Percentiles rank a stretch among this genome's conserved stretches.
Evolutionary conservation across 1,139 yeast genomes (phyloP).

Genomic region (Suhomyces choctaworum): DNA sequence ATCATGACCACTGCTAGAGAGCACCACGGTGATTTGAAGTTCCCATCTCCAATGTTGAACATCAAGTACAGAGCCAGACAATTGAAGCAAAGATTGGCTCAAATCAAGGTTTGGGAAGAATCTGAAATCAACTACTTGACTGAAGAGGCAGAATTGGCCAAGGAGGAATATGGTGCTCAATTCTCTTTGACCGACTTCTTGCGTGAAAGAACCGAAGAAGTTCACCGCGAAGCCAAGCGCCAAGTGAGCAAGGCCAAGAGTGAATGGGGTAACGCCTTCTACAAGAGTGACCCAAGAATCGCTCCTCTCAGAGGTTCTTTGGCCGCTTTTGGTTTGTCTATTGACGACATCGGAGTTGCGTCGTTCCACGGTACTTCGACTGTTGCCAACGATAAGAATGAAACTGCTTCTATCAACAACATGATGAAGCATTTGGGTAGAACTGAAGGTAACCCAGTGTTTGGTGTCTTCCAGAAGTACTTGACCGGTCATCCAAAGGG

Average conservation of each 20-base stretch:
- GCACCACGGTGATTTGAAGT: conserved; percentile 79
- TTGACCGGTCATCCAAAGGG: conserved; percentile 99
- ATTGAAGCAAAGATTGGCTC: conserved; percentile 73
- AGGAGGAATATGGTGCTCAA: conserved; percentile 63
- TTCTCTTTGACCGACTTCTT: conserved; percentile 57
- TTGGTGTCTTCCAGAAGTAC: conserved; percentile 98
- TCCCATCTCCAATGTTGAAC: conserved; percentile 78
- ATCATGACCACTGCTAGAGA: conserved; percentile 97
- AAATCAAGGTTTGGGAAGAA: conserved; percentile 84
- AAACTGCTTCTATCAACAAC: conserved; percentile 82
- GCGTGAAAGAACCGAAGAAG: conserved; percentile 84
- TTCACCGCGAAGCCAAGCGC: conserved; percentile 78
- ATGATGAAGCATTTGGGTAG: conserved; percentile 97
- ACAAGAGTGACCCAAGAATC: conserved; percentile 86
- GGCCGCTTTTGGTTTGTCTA: conserved; percentile 87
- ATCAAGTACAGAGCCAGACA: conserved; percentile 94
- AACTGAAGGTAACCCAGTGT: conserved; percentile 94
- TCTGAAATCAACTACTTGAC: conserved; percentile 61
- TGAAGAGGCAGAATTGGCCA: conserved; percentile 55
- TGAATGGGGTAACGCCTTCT: conserved; percentile 96
- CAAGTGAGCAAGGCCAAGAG: conserved; percentile 88
- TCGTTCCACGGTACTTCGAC: conserved; percentile 99
- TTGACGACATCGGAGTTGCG: conserved; percentile 94
- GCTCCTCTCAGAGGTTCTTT: conserved; percentile 97
- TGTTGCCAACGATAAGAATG: conserved; percentile 97